Evolutionary conservation across 140 eudicot genomes (phyloP).

Genomic region (Senecio squalidus): DNA sequence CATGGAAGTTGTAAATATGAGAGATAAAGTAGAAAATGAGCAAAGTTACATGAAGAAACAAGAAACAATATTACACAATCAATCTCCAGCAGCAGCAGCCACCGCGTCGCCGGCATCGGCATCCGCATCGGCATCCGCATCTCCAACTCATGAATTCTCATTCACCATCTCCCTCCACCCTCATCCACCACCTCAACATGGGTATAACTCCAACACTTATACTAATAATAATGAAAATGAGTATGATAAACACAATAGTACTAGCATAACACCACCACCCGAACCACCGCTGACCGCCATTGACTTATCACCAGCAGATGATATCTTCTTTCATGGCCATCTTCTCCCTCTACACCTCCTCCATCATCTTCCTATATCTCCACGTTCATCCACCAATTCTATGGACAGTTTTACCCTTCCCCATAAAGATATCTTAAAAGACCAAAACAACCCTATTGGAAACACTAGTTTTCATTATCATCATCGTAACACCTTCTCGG

Average conservation of each 20-base stretch:
- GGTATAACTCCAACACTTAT: neutral
- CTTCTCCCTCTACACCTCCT: constrained; percentile 92
- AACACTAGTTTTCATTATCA: constrained; percentile 31
- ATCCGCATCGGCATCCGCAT: constrained; percentile 54
- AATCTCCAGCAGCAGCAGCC: constrained; percentile 27
- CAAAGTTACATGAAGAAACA: constrained; percentile 28
- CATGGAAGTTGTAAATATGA: constrained; percentile 32
- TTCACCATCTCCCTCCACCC: constrained; percentile 81
- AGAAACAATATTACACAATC: constrained; percentile 22
- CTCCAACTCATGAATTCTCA: constrained; percentile 93
- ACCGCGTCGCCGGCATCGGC: constrained; percentile 44
- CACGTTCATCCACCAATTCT: constrained; percentile 74
- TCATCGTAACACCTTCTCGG: constrained; percentile 27
- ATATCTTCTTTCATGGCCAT: constrained; percentile 92
- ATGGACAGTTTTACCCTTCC: constrained; percentile 76
- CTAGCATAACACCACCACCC: constrained; percentile 17
- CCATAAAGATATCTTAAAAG: constrained; percentile 23
- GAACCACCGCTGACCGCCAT: constrained; percentile 47
- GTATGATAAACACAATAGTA: neutral
- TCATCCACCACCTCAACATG: constrained; percentile 23
- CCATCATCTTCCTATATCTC: constrained; percentile 65
- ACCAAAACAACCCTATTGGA: constrained; percentile 24
- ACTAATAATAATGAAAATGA: neutral
- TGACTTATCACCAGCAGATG: constrained; percentile 92
- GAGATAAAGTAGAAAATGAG: constrained; percentile 23